Evolutionary conservation across 2,329 filamentous ascomycete species (phyloP).

Genomic region (Xylariomycetidae sp.): DNA sequence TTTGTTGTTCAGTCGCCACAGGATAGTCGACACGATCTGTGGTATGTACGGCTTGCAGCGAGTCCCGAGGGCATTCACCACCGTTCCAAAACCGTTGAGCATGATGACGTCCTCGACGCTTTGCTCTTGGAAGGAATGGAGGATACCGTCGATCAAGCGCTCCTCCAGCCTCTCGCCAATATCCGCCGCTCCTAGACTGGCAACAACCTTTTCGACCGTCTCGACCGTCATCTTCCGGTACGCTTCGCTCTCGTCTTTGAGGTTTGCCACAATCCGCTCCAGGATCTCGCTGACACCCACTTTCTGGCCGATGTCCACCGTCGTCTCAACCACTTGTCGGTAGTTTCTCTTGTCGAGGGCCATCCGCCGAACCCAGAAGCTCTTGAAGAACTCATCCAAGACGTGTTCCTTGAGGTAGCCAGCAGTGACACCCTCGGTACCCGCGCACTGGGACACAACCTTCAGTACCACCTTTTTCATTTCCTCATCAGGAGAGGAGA

Average conservation of each 20-base stretch:
- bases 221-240: slow-evolving; percentile 99
- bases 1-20: slow-evolving; percentile 97
- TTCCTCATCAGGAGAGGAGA: slow-evolving; percentile 94
- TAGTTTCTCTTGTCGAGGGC: slow-evolving; percentile 97
- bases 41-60: slow-evolving; percentile 95
- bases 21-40: slow-evolving; percentile 93
- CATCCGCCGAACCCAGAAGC: slow-evolving; percentile 97
- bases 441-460: slow-evolving; percentile 91
- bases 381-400: slow-evolving; percentile 94
- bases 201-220: slow-evolving; percentile 93
- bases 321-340: slow-evolving; percentile 95
- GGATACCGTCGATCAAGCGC: slow-evolving; percentile 86
- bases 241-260: slow-evolving; percentile 96
- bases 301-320: slow-evolving; percentile 93
- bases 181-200: slow-evolving; percentile 86
- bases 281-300: slow-evolving; percentile 96
- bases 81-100: slow-evolving; percentile 95
- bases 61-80: slow-evolving; percentile 89
- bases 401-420: slow-evolving; percentile 94
- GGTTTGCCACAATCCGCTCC: slow-evolving; percentile 85
- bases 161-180: slow-evolving; percentile 91
- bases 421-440: slow-evolving; percentile 89
- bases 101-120: slow-evolving; percentile 94
- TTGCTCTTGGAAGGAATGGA: slow-evolving; percentile 96
- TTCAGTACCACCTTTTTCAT: slow-evolving; percentile 99